Evolutionary conservation across 805 yeast genomes (phyloP), one percentile per base, ranked within the genome.

Genomic region (Sugiyamaella marilandica): DNA sequence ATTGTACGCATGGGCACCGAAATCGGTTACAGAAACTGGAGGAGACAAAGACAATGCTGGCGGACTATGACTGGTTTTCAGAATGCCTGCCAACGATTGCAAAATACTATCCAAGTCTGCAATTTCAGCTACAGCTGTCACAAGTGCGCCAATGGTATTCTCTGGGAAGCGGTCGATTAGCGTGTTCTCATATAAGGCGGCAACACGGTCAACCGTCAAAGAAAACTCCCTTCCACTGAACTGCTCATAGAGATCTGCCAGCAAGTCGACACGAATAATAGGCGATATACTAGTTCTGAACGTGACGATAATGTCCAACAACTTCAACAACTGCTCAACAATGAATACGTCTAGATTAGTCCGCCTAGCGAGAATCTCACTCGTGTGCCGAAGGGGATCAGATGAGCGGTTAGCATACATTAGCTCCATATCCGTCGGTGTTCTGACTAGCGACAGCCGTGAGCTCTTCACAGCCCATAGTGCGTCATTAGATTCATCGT

Each of bases 281-380:
- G 62, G 62, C 1, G 79, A 66, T 29, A 78, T 61, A 1, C 73
- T 68, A 1, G 65, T 58, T 21, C 73, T 68, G 60, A 80, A 81
- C 0, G 71, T 66, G n/a, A 69, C 58, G 26, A 76, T 55, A 1
- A 70, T 62, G 39, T 67, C 62, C 34, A 76, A 53, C 45, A 68
- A 67, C 43, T 55, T 57, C 35, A 59, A 47, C 4, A 47, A 19
- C 21, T 66, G 65, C 11, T 65, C 62, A 9, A 58, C 57, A 35
- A 65, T 60, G 44, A 65, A 70, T 14, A 9, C 29, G 19, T 31
- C 36, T 14, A n/a, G 57, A 58, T 24, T 61, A 59, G 52, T 31
- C 14, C 69, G 74, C 5, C 16, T 53, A 24, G 19, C 55, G 50
- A 32, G 34, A 31, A 10, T 35, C 39, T 49, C 48, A 24, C 66